These are phyloP conservation scores for Lolium multiflorum DNA, from an alignment of 176 grass and related monocot genomes.

Conservation along the genomic window DNA sequence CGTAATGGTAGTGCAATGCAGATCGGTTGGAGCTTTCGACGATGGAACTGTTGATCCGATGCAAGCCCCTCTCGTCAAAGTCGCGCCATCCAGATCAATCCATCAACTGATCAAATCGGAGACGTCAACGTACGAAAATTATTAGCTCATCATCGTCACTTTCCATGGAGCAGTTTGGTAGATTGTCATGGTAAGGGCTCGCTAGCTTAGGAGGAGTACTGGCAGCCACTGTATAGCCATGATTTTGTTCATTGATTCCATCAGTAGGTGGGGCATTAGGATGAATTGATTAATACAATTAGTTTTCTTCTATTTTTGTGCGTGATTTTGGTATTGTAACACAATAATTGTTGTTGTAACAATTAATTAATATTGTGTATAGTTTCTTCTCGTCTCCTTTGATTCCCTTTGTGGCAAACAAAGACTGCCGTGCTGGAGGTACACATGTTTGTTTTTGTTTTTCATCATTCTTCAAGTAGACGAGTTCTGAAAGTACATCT, in stretches of 20 bases:
- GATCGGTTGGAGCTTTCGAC: slow-evolving; percentile 38
- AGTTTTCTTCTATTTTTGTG: not conserved
- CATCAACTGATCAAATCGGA: not conserved
- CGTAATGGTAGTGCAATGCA: not conserved
- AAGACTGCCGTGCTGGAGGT: not conserved
- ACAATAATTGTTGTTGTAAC: not conserved
- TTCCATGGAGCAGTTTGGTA: slow-evolving; percentile 29
- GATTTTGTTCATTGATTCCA: slow-evolving; percentile 33
- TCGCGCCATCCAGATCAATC: slow-evolving; percentile 15
- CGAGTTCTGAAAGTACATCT: not conserved
- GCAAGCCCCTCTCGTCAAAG: slow-evolving; percentile 13
- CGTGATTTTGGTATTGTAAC: not conserved
- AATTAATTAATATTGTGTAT: not conserved
- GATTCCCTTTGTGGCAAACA: not conserved
- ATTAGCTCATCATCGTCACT: slow-evolving; percentile 26
- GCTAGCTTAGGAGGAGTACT: not conserved
- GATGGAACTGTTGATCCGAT: slow-evolving; percentile 46
- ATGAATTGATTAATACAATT: not conserved
- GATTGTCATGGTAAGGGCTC: slow-evolving; percentile 27
- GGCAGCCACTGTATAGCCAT: not conserved
- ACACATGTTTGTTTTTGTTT: not conserved
- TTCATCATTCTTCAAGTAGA: not conserved
- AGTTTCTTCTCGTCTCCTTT: not conserved
- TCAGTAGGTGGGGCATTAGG: slow-evolving; percentile 36
- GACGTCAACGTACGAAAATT: slow-evolving; percentile 22